Conservation (phyloP, 192 early-diverging fungal genomes). For the Tieghemiomyces parasiticus region DNA sequence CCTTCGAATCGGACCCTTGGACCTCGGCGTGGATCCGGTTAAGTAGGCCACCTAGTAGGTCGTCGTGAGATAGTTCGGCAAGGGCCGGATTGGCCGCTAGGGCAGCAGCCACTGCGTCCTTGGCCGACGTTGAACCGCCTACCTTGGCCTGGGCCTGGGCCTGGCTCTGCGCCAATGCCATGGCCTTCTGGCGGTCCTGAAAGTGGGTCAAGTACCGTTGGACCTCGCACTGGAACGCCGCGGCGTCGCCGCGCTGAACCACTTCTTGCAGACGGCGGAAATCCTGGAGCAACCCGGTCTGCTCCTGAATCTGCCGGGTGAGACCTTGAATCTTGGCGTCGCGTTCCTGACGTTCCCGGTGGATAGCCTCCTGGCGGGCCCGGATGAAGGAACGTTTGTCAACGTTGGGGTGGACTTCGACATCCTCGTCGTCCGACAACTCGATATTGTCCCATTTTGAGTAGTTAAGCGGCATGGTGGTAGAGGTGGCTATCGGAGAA, state of each 20-base stretch:
- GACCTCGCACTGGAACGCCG: background rate
- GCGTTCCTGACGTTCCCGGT: conserved; percentile 67
- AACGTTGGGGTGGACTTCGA: conserved; percentile 90
- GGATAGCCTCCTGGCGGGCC: conserved; percentile 82
- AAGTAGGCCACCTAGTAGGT: no score
- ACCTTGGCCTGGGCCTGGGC: conserved; percentile 11
- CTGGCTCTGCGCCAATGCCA: conserved; percentile 4
- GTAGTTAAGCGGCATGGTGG: conserved; percentile 48
- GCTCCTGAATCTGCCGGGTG: conserved; percentile 15
- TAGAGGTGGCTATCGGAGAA: background rate
- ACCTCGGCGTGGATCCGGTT: no score
- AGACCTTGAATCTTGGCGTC: conserved; percentile 35
- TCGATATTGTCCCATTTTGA: conserved; percentile 95
- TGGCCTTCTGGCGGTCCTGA: background rate
- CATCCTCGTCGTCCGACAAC: conserved; percentile 92
- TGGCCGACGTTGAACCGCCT: no score
- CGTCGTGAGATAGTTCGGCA: no score
- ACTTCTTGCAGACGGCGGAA: conserved; percentile 8
- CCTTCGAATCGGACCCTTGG: no score
- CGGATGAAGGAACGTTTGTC: conserved; percentile 82
- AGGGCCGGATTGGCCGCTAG: no score
- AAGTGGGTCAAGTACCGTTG: background rate
- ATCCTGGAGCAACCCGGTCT: conserved; percentile 20
- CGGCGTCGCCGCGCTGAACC: conserved; percentile 18
- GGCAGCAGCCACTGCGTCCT: background rate